Evolutionary conservation across 2,329 filamentous ascomycete genomes (phyloP).

Genomic region (Aspergillus quadricinctus): DNA sequence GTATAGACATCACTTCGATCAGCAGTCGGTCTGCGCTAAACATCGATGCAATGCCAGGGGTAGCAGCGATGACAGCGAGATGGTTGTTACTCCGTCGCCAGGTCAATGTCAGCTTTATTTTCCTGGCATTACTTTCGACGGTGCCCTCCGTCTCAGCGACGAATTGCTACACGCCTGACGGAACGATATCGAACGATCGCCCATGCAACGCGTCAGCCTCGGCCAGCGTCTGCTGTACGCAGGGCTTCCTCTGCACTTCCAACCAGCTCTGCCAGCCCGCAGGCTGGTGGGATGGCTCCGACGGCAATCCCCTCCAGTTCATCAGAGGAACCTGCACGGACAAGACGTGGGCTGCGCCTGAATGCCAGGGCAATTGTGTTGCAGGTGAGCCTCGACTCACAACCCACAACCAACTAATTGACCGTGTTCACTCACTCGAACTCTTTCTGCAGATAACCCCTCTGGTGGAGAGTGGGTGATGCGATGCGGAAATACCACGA

Average conservation of each 20-base stretch:
- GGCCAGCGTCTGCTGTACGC: constrained; percentile 4
- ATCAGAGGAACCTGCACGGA: constrained; percentile 5
- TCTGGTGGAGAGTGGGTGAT: constrained; percentile 2
- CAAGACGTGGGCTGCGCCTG: constrained; percentile 1
- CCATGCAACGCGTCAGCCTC: constrained; percentile 1
- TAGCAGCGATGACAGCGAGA: not conserved
- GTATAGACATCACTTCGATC: not conserved
- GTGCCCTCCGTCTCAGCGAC: not conserved
- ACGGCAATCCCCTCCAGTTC: constrained; percentile 2
- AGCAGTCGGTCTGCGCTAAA: not conserved
- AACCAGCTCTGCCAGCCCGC: constrained; percentile 3
- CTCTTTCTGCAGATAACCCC: not conserved
- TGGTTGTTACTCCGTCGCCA: not conserved
- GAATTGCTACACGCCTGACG: constrained; percentile 4
- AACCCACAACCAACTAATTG: not conserved
- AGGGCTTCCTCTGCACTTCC: constrained; percentile 4
- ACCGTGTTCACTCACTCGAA: not conserved
- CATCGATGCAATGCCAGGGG: not conserved
- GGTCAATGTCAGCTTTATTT: not conserved
- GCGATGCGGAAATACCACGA: not conserved
- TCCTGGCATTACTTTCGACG: not conserved
- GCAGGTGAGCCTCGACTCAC: not conserved
- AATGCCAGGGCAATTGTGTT: constrained; percentile 3
- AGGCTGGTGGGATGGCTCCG: constrained; percentile 1
- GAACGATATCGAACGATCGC: not conserved